Conservation (phyloP, 345 rosid species). For the Toxicodendron radicans region DNA sequence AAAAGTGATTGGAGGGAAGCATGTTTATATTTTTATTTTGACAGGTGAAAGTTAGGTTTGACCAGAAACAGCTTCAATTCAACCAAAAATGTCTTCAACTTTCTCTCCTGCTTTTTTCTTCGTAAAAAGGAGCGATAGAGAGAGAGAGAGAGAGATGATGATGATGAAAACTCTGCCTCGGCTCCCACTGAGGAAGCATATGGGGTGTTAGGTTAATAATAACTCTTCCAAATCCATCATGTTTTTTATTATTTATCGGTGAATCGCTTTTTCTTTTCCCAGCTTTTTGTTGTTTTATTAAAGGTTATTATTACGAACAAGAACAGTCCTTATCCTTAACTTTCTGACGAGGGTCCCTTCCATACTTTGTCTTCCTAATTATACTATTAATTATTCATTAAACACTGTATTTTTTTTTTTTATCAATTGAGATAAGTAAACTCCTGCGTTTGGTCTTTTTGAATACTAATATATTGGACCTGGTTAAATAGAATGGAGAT, state of each 20-base stretch:
- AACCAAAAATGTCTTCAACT: background rate
- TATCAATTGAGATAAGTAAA: no score
- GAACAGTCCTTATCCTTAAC: background rate
- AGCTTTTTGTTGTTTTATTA: background rate
- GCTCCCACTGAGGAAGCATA: slow-evolving; percentile 19
- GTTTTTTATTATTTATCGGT: background rate
- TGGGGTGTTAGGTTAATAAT: slow-evolving; percentile 18
- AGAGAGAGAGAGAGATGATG: background rate
- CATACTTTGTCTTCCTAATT: background rate
- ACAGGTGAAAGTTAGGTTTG: background rate
- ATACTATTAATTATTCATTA: no score
- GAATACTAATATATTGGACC: no score
- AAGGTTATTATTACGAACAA: background rate
- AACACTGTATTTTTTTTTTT: no score
- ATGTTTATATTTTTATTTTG: background rate
- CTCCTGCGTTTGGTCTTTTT: no score
- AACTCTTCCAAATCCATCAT: slow-evolving; percentile 12
- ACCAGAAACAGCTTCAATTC: background rate
- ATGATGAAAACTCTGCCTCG: slow-evolving; percentile 20
- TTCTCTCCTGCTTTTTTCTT: background rate
- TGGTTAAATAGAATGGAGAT: no score
- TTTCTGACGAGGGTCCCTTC: background rate
- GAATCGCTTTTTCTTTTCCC: background rate
- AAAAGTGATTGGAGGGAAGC: background rate
- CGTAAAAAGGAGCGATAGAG: background rate